Conservation (phyloP, 139 green algal species). For the Haematococcus lacustris region DNA sequence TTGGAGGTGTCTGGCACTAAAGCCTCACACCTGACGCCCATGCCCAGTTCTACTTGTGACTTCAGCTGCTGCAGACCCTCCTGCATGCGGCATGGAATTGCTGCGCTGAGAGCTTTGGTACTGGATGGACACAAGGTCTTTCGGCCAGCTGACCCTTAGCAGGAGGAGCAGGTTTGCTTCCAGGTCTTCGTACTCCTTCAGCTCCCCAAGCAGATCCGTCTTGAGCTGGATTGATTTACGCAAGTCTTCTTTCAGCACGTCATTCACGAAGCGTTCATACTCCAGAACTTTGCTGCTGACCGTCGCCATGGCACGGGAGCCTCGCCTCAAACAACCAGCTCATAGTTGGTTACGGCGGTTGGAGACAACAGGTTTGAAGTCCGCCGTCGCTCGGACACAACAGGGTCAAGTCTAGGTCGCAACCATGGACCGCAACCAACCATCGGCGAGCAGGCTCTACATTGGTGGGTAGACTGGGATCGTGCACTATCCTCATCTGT, state of each 20-base stretch:
- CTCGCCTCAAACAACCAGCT: too few species aligned
- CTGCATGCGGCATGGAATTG: background rate
- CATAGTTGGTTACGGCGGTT: too few species aligned
- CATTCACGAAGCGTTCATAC: slow-evolving; percentile 20
- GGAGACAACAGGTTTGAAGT: too few species aligned
- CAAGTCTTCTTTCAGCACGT: slow-evolving; percentile 22
- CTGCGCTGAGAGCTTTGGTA: too few species aligned
- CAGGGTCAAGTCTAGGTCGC: too few species aligned
- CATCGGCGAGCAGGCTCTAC: background rate
- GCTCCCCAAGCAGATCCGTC: slow-evolving; percentile 8
- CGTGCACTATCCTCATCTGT: too few species aligned
- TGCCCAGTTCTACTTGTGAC: background rate
- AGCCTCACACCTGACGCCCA: background rate
- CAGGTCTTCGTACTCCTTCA: slow-evolving; percentile 13
- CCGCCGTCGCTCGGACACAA: too few species aligned
- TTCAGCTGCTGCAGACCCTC: background rate
- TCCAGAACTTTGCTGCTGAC: slow-evolving; percentile 13
- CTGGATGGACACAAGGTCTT: too few species aligned
- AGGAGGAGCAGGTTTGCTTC: background rate
- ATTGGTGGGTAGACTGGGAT: background rate
- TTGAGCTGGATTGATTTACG: slow-evolving; percentile 2
- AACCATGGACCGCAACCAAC: background rate
- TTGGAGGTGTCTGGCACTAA: background rate
- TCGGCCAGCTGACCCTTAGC: too few species aligned
- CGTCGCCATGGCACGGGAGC: too few species aligned